Conservation (phyloP, 2,329 filamentous ascomycete genomes). For the Ascochyta koolunga region DNA sequence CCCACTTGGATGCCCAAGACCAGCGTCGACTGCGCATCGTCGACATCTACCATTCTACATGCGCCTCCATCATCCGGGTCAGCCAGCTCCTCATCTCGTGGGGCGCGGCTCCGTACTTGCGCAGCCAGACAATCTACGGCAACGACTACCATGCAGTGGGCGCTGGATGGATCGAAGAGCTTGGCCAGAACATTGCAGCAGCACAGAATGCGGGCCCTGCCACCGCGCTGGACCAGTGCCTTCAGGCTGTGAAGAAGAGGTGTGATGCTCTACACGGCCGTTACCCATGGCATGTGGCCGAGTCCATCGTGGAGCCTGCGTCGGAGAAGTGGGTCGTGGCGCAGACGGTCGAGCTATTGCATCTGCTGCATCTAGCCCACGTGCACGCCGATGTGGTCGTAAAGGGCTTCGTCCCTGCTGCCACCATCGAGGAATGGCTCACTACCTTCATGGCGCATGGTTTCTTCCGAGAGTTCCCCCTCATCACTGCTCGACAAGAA, state of each 20-base stretch:
- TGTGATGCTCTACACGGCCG: constrained; percentile 53
- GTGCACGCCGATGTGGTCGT: constrained; percentile 66
- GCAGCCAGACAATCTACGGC: constrained; percentile 36
- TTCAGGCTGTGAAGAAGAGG: constrained; percentile 57
- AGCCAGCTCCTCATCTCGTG: constrained; percentile 46
- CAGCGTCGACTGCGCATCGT: constrained; percentile 72
- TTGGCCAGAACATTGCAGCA: constrained; percentile 37
- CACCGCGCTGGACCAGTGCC: constrained; percentile 45
- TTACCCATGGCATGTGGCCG: constrained; percentile 55
- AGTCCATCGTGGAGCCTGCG: constrained; percentile 60
- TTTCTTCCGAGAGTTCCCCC: constrained; percentile 71
- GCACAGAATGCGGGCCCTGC: constrained; percentile 50
- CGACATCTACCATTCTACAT: constrained; percentile 73
- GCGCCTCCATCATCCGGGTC: constrained; percentile 58
- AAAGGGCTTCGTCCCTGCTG: constrained; percentile 37
- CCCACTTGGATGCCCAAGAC: constrained; percentile 65
- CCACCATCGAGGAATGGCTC: constrained; percentile 45
- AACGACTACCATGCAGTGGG: constrained; percentile 37
- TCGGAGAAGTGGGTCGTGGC: constrained; percentile 68
- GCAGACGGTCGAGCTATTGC: constrained; percentile 72
- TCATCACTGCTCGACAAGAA: constrained; percentile 53
- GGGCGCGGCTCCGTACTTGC: constrained; percentile 36
- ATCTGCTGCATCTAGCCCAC: constrained; percentile 76
- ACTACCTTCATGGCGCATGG: constrained; percentile 29
- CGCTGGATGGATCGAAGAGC: constrained; percentile 41